A percentile compares a stretch with the other conserved stretches of the same genome.
These are phyloP conservation scores for Arthroderma uncinatum DNA, from an alignment of 2,329 filamentous ascomycete species.

Conservation along the genomic window DNA sequence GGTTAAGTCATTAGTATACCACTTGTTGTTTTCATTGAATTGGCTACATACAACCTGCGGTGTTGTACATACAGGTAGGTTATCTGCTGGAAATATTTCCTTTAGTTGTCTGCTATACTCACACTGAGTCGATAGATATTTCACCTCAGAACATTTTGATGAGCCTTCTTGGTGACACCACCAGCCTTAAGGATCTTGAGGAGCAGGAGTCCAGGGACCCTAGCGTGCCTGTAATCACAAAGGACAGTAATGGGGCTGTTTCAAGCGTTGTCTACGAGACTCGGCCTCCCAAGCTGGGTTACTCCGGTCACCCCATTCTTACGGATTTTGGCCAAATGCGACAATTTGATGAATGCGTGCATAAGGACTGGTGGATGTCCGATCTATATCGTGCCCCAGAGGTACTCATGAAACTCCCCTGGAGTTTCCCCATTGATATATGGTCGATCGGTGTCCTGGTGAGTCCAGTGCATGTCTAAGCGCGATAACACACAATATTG, in stretches of 20 bases:
- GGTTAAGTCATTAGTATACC: conserved; percentile 16
- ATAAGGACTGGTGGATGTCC: conserved; percentile 19
- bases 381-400: conserved; percentile 21
- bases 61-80: conserved; percentile 18
- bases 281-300: conserved; percentile 7
- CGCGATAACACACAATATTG: neutral
- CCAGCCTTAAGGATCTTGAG: conserved; percentile 12
- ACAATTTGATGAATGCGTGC: conserved; percentile 5
- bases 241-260: conserved; percentile 2
- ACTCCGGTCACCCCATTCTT: conserved; percentile 15
- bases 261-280: conserved; percentile 11
- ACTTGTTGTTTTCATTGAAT: conserved; percentile 15
- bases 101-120: neutral
- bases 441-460: conserved; percentile 22
- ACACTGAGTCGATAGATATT: conserved; percentile 11
- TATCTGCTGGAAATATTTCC: neutral
- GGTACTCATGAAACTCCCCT: conserved; percentile 18
- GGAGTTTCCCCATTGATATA: conserved; percentile 18
- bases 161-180: conserved; percentile 6
- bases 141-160: conserved; percentile 14
- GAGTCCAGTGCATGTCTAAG: conserved; percentile 1
- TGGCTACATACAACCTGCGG: conserved; percentile 15
- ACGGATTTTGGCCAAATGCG: conserved; percentile 19
- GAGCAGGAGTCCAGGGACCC: conserved; percentile 10
- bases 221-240: conserved; percentile 9